A percentile compares a stretch with the other conserved stretches of the same genome.
Evolutionary conservation across 306 rosid genomes (phyloP).

Genomic region (Pyrus betulifolia): DNA sequence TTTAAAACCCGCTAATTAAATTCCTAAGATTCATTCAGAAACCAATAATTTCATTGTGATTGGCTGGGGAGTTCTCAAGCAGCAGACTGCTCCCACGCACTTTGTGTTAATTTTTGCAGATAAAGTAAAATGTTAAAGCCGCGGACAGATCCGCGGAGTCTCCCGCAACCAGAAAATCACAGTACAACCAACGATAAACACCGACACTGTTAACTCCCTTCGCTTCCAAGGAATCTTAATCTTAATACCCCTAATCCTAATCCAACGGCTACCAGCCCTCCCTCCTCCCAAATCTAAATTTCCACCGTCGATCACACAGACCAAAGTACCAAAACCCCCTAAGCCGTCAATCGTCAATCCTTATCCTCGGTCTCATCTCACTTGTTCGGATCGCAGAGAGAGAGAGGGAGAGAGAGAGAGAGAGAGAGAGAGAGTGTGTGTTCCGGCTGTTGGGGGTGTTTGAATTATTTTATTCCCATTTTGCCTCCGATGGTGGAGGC

Average conservation of each 20-base stretch:
- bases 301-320: conserved; percentile 14
- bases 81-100: no score
- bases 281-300: conserved; percentile 16
- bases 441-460: not conserved
- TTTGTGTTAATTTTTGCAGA: not conserved
- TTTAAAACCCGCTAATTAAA: no score
- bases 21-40: no score
- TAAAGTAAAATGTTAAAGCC: not conserved
- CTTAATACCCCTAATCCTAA: not conserved
- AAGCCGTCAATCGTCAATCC: not conserved
- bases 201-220: conserved; percentile 24
- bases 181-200: not conserved
- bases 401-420: conserved; percentile 12
- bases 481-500: conserved; percentile 67
- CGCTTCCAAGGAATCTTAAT: not conserved
- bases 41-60: not conserved
- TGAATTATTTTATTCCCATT: not conserved
- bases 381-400: conserved; percentile 20
- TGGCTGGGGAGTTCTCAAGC: not conserved
- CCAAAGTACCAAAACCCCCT: not conserved
- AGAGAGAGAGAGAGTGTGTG: conserved; percentile 2
- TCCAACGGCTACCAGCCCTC: conserved; percentile 10
- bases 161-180: not conserved
- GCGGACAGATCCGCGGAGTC: not conserved
- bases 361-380: not conserved